Evolutionary conservation across 768 basidiomycete genomes (phyloP).

Genomic region (Arthromyces matolae): DNA sequence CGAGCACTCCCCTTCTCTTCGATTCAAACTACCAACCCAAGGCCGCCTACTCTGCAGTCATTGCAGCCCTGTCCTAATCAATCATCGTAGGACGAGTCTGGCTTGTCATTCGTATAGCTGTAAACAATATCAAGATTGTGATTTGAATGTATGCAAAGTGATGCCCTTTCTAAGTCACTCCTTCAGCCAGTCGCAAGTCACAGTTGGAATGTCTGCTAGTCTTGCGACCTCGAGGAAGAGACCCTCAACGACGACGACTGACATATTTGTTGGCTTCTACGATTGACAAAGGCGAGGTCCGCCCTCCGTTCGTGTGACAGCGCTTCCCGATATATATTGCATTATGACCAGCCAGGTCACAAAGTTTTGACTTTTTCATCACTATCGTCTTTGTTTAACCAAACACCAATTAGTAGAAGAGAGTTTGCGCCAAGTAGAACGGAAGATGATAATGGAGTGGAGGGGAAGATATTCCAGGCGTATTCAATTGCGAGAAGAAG

Average conservation of each 20-base stretch:
- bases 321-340: slow-evolving; percentile 1
- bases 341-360: background rate
- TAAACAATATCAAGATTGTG: no score
- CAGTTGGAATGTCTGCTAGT: no score
- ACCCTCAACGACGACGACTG: no score
- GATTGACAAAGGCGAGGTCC: no score
- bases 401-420: slow-evolving; percentile 30
- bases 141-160: no score
- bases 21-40: slow-evolving; percentile 26
- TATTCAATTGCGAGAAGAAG: slow-evolving; percentile 70
- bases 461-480: slow-evolving; percentile 87
- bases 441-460: slow-evolving; percentile 46
- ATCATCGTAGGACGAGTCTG: background rate
- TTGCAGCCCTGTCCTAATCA: slow-evolving; percentile 15
- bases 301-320: no score
- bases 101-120: background rate
- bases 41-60: slow-evolving; percentile 25
- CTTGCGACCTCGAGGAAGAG: no score
- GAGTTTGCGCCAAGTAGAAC: slow-evolving; percentile 26
- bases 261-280: no score
- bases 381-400: slow-evolving; percentile 21
- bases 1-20: slow-evolving; percentile 23
- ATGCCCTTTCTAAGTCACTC: no score
- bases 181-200: no score
- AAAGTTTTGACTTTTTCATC: slow-evolving; percentile 11